Evolutionary conservation across 306 rosid species (phyloP).

Genomic region (Vigna angularis): DNA sequence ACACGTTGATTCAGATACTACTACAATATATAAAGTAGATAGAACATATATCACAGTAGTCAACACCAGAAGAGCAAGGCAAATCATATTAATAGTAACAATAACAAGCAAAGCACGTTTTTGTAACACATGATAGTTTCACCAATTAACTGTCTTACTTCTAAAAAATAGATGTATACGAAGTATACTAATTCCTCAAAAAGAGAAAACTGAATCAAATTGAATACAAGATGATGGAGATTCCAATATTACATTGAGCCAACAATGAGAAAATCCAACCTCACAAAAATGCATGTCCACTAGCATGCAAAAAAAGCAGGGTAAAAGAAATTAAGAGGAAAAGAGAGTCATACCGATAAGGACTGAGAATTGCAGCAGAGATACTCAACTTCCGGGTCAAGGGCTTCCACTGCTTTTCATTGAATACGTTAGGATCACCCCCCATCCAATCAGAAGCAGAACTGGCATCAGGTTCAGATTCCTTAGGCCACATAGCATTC

Average conservation of each 20-base stretch:
- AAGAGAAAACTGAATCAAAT: slow-evolving; percentile 4
- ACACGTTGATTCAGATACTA: slow-evolving; percentile 12
- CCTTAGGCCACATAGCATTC: slow-evolving; percentile 80
- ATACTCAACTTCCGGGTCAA: slow-evolving; percentile 65
- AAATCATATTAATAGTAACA: not conserved
- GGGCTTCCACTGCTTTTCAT: slow-evolving; percentile 68
- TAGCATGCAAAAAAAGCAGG: not conserved
- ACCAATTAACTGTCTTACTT: not conserved
- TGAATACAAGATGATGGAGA: slow-evolving; percentile 5
- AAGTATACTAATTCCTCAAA: slow-evolving; percentile 1
- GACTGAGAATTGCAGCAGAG: slow-evolving; percentile 72
- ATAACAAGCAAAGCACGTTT: slow-evolving; percentile 6
- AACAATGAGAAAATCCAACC: not conserved
- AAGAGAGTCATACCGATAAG: slow-evolving; percentile 61
- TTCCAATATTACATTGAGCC: not conserved
- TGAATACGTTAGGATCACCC: slow-evolving; percentile 64
- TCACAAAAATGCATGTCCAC: not conserved
- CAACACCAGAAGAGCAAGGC: slow-evolving; percentile 19
- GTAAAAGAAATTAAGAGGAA: not conserved
- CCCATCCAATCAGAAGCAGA: slow-evolving; percentile 59
- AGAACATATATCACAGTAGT: slow-evolving; percentile 17
- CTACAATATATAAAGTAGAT: not conserved
- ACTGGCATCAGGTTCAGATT: slow-evolving; percentile 47
- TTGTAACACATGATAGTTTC: not conserved
- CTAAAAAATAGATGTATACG: not conserved